Evolutionary conservation across 108 stramenopile genomes (phyloP).

Genomic region (Craspedostauros australis): DNA sequence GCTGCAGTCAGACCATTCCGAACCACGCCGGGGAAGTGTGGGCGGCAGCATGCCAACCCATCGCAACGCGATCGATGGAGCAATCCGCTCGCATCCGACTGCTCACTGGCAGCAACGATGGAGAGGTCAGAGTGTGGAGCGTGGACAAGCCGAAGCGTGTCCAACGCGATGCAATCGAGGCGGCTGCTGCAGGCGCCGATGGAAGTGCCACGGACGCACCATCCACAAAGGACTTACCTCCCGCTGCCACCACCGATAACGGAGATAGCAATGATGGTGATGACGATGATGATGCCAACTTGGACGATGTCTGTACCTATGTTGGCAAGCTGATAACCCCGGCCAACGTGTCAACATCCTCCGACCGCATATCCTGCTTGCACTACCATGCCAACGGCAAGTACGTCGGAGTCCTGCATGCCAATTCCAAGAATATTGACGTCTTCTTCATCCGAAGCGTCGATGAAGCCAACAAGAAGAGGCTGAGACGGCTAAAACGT

Average conservation of each 20-base stretch:
- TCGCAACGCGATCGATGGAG: constrained; percentile 1
- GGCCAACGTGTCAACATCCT: constrained; percentile 45
- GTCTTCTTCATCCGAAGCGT: constrained; percentile 67
- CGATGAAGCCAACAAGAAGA: constrained; percentile 75
- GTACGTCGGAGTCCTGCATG: constrained; percentile 69
- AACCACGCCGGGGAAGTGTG: constrained; percentile 87
- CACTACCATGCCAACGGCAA: constrained; percentile 68
- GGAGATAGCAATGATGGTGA: constrained; percentile 1
- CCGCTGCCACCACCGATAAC: neutral
- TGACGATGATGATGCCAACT: constrained; percentile 11
- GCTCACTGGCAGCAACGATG: constrained; percentile 85
- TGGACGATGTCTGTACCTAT: constrained; percentile 58
- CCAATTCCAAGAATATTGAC: constrained; percentile 71
- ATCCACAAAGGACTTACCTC: neutral
- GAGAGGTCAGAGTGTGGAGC: constrained; percentile 85
- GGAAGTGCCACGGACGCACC: neutral
- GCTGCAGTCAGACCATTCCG: constrained; percentile 94
- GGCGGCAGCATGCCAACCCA: constrained; percentile 29
- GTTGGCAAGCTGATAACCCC: constrained; percentile 67
- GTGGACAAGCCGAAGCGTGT: constrained; percentile 26
- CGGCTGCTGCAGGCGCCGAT: too few relatives aligned
- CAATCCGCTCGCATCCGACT: constrained; percentile 49
- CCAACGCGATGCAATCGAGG: constrained; percentile 5
- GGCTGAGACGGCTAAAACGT: constrained; percentile 67
- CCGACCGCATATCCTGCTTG: constrained; percentile 58